These are phyloP conservation scores for Mycena venus DNA, from an alignment of 768 basidiomycete species.

Conservation along the genomic window DNA sequence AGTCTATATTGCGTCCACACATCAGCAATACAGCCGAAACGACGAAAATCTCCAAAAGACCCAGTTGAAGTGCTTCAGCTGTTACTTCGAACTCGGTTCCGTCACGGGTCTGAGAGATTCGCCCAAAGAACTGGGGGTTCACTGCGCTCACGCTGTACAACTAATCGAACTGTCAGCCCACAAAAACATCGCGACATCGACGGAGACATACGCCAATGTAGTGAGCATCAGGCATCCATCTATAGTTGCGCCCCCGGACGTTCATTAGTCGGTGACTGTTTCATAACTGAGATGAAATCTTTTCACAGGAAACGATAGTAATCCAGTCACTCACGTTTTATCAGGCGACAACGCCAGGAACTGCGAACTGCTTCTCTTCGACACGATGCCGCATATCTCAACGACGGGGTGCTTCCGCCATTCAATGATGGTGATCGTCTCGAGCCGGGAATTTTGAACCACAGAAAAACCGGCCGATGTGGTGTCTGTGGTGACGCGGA, in stretches of 20 bases:
- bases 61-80: conserved; percentile 21
- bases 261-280: conserved; percentile 25
- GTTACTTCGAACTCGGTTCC: conserved; percentile 25
- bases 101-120: conserved; percentile 1
- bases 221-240: conserved; percentile 24
- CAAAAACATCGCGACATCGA: background rate
- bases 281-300: background rate
- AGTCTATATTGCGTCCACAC: conserved; percentile 33
- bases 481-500: conserved; percentile 53
- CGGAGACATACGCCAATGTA: conserved; percentile 11
- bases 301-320: background rate
- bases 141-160: conserved; percentile 13
- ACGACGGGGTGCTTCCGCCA: conserved; percentile 49
- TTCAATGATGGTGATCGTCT: conserved; percentile 51
- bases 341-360: conserved; percentile 56
- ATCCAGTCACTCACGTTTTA: conserved; percentile 41
- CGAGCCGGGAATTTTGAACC: conserved; percentile 48
- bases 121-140: conserved; percentile 25
- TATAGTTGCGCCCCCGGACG: conserved; percentile 7
- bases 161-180: background rate
- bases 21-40: conserved; percentile 25
- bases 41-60: conserved; percentile 24
- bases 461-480: conserved; percentile 48
- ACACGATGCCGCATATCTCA: conserved; percentile 48
- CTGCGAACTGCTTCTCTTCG: conserved; percentile 46